Conservation (phyloP, 305 asterid species). For the Euphrasia arctica region DNA sequence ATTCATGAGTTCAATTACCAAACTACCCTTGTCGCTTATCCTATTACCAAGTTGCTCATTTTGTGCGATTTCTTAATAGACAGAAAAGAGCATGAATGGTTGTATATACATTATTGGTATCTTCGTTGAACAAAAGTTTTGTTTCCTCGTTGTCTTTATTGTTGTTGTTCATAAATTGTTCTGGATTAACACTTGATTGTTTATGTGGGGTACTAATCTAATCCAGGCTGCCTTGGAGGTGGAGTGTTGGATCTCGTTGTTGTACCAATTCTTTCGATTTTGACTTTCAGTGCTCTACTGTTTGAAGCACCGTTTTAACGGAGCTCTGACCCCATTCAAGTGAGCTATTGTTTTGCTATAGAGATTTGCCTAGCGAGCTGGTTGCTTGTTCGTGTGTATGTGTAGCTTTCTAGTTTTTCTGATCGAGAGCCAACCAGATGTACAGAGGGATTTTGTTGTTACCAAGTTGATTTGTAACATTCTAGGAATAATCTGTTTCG, state of each 20-base stretch:
- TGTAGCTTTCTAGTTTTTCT: neutral
- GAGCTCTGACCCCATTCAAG: constrained; percentile 32
- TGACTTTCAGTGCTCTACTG: constrained; percentile 43
- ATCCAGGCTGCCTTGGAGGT: constrained; percentile 45
- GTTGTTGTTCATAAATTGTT: neutral
- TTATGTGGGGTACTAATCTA: neutral
- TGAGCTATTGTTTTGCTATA: constrained; percentile 35
- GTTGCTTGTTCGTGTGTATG: constrained; percentile 28
- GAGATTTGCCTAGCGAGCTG: constrained; percentile 33
- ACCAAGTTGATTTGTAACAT: neutral
- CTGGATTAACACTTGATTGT: constrained; percentile 22
- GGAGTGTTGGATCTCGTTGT: constrained; percentile 35
- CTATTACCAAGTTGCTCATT: neutral
- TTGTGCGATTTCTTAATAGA: constrained; percentile 10
- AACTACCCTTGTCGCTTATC: neutral
- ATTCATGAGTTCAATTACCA: neutral
- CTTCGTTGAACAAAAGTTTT: neutral
- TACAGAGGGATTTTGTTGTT: neutral
- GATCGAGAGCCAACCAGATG: neutral
- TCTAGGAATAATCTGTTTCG: no score
- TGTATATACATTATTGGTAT: neutral
- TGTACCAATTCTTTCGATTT: constrained; percentile 52
- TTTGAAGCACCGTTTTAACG: constrained; percentile 38
- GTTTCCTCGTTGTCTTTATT: no score
- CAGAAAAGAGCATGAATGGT: neutral